These are phyloP conservation scores for Hirsutella minnesotensis DNA, from an alignment of 2,329 filamentous ascomycete species.

Conservation along the genomic window DNA sequence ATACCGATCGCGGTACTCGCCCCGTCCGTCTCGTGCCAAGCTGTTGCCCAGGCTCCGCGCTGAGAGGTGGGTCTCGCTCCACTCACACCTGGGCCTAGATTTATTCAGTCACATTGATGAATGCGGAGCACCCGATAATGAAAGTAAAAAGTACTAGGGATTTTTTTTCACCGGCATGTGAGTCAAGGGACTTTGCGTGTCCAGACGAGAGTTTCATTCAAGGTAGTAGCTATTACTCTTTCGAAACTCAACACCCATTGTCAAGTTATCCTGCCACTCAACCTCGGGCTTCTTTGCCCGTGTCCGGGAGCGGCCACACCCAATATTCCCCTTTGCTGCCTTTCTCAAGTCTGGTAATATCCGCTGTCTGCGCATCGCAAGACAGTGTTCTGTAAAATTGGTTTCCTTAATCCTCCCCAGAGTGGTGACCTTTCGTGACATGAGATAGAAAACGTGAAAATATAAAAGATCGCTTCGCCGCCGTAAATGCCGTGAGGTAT, in stretches of 20 bases:
- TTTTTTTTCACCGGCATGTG: too few relatives aligned
- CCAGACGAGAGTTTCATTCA: too few relatives aligned
- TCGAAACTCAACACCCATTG: too few relatives aligned
- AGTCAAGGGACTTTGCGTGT: too few relatives aligned
- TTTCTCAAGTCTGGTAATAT: neutral
- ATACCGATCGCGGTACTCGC: conserved; percentile 1
- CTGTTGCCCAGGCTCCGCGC: too few relatives aligned
- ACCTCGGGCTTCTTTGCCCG: too few relatives aligned
- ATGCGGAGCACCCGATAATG: too few relatives aligned
- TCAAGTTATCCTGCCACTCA: too few relatives aligned
- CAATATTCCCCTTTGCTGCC: neutral
- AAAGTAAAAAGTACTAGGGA: too few relatives aligned
- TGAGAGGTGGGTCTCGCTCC: too few relatives aligned
- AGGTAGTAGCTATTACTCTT: too few relatives aligned
- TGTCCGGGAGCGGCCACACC: conserved; percentile 11
- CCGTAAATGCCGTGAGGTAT: conserved; percentile 12
- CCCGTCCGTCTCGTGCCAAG: neutral
- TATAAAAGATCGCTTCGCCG: conserved; percentile 3
- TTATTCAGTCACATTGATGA: neutral
- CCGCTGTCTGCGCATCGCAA: neutral
- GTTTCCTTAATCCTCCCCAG: neutral
- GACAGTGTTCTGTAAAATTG: neutral
- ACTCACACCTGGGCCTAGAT: too few relatives aligned
- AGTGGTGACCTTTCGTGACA: neutral
- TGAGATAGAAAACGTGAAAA: neutral